These are phyloP conservation scores for Lyophyllum shimeji DNA, from an alignment of 768 basidiomycete species.

Conservation along the genomic window DNA sequence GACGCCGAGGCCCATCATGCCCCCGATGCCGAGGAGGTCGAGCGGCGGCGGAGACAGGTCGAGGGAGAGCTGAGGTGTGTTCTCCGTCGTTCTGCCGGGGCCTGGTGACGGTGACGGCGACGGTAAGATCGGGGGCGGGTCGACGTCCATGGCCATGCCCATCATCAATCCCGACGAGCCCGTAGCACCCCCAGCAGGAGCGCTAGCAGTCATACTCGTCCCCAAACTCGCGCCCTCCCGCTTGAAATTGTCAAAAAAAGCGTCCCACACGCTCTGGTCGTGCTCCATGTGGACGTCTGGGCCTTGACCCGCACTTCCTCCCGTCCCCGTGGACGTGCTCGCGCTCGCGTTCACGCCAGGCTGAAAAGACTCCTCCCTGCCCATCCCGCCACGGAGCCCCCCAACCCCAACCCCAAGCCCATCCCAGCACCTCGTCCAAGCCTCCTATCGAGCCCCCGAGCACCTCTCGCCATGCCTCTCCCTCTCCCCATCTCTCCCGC, in stretches of 20 bases:
- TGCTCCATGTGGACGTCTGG: not conserved
- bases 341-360: not conserved
- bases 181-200: not conserved
- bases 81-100: not conserved
- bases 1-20: not conserved
- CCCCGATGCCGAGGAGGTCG: conserved; percentile 1
- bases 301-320: not conserved
- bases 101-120: not conserved
- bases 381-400: not conserved
- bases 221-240: conserved; percentile 1
- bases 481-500: conserved; percentile 4
- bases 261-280: conserved; percentile 13
- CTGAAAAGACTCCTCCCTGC: not conserved
- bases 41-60: not conserved
- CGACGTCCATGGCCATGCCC: not conserved
- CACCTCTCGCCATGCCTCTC: not conserved
- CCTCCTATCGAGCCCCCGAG: conserved; percentile 1
- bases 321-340: not conserved
- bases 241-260: conserved; percentile 17
- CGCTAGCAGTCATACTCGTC: not conserved
- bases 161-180: not conserved
- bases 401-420: not conserved
- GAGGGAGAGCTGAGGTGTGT: not conserved
- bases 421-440: not conserved
- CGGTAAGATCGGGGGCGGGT: not conserved